These are phyloP conservation scores for Cyanidioschyzon merolae DNA, from an alignment of 23 red algal genomes.

Conservation along the genomic window DNA sequence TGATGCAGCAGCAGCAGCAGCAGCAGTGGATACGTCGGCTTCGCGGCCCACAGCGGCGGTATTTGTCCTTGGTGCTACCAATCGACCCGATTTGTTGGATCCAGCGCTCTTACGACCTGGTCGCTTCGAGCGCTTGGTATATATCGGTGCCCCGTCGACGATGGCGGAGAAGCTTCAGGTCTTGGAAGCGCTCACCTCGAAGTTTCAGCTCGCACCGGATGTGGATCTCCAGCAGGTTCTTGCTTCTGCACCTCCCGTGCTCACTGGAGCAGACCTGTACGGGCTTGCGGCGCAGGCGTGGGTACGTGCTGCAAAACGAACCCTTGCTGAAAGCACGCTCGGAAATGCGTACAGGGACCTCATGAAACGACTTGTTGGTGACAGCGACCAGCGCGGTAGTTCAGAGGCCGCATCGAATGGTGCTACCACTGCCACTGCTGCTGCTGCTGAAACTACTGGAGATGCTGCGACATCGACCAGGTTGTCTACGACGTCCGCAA, in stretches of 20 bases:
- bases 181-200: not conserved
- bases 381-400: too few species aligned
- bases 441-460: not conserved
- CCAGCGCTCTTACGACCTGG: conserved; percentile 25
- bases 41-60: not conserved
- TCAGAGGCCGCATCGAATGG: not conserved
- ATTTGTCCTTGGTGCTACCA: conserved; percentile 25
- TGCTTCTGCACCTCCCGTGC: not conserved
- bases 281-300: conserved; percentile 19
- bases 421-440: not conserved
- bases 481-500: not conserved
- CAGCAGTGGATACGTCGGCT: not conserved
- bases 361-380: too few species aligned
- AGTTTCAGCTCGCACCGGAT: conserved; percentile 14
- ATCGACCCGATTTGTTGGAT: conserved; percentile 26
- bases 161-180: not conserved
- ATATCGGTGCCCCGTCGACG: conserved; percentile 5
- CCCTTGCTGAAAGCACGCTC: not conserved
- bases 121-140: conserved; percentile 23
- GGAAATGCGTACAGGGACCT: not conserved
- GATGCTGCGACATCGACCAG: not conserved
- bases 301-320: conserved; percentile 24
- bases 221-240: conserved; percentile 16
- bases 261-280: conserved; percentile 28
- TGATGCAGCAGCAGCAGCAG: not conserved